Evolutionary conservation across 345 rosid species (phyloP).

Genomic region (Reutealis trisperma): DNA sequence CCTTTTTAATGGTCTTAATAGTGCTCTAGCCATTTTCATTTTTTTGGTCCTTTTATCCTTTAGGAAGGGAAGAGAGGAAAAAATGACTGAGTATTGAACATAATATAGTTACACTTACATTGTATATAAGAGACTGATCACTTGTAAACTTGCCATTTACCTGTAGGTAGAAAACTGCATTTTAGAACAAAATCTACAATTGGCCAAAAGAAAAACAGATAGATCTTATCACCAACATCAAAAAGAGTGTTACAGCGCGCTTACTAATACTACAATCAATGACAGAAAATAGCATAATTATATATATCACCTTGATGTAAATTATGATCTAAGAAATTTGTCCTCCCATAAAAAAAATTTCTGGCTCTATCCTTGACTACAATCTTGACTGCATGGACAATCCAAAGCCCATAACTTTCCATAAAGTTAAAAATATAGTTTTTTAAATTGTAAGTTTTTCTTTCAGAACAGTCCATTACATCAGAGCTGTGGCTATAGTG

Average conservation of each 20-base stretch:
- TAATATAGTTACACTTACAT: conserved; percentile 49
- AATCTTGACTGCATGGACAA: background rate
- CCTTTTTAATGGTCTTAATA: background rate
- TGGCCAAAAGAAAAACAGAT: background rate
- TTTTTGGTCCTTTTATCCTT: background rate
- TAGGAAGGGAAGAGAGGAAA: background rate
- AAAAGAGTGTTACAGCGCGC: background rate
- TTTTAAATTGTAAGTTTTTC: background rate
- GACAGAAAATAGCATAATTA: too few relatives aligned
- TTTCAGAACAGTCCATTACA: background rate
- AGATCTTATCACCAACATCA: background rate
- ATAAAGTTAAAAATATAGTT: background rate
- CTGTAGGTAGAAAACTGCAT: conserved; percentile 38
- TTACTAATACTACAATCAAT: background rate
- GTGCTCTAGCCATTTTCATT: background rate
- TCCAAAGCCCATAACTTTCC: background rate
- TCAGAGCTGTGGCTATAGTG: background rate
- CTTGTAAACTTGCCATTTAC: conserved; percentile 92
- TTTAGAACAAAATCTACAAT: background rate
- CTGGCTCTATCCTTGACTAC: too few relatives aligned
- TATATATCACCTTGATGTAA: too few relatives aligned
- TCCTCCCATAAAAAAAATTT: too few relatives aligned
- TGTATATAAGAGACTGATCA: conserved; percentile 74
- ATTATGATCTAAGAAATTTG: too few relatives aligned
- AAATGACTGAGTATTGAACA: background rate